Evolutionary conservation across 257 asterid genomes (phyloP), one percentile per base, ranked within the genome.

Genomic region (Solanum sitiens): DNA sequence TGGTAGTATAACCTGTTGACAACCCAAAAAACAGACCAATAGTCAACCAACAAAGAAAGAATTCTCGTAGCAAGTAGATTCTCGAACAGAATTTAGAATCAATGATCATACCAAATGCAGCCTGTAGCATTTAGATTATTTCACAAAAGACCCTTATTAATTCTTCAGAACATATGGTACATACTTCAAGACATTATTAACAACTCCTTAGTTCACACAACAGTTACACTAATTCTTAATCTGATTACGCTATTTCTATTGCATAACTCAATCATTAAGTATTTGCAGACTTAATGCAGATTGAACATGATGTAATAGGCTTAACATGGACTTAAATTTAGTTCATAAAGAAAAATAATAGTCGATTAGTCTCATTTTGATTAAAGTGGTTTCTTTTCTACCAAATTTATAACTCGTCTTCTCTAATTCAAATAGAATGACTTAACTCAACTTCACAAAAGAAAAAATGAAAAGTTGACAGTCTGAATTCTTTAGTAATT

Each of bases 1-100:
- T 94, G 98, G 86, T 94, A 93, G 90, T 97, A 97, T 91, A 94
- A 88, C 99, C 99, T 95, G 88, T 87, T 89, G 53, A 86, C 39
- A 79, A 8, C 27, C 27, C 89, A 79, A 86, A 84, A 53, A 45
- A 83, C 5, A n/a, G 12, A 83, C 79, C 75, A 15, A 13, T 14
- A 14, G 12, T 71, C 63, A 56, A n/a, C 45, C 39, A 42, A 25
- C 50, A 71, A 68, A 67, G 11, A 50, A 79, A 79, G 10, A 45
- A 18, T 15, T 27, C 25, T 27, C 11, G 39, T 47, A 47, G 44
- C 70, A 27, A 15, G 40, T 47, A 80, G 85, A 50, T 50, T 80
- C 18, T 80, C 70, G 3, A 27, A 50, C 45, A 47, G 42, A 80
- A 47, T 47, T 44, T 5, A 9, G 11, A 80, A 80, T 15, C 27